These are phyloP conservation scores for Colletotrichum chlorophyti DNA, from an alignment of 2,329 filamentous ascomycete species.

Conservation along the genomic window DNA sequence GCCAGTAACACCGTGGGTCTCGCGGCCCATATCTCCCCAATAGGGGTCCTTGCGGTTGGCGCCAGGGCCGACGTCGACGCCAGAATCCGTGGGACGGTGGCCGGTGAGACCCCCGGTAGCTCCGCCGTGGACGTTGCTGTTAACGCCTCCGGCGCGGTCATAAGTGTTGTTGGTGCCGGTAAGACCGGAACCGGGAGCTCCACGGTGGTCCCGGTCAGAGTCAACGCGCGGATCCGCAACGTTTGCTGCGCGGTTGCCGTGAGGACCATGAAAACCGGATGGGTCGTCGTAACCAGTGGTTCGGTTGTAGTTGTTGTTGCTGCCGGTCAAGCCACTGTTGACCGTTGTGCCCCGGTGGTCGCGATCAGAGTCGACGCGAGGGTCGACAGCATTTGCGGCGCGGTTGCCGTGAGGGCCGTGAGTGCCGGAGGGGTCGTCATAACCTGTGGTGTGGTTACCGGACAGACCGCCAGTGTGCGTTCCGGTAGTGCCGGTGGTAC, in stretches of 20 bases:
- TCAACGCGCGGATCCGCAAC: too few species aligned
- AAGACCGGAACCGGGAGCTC: too few species aligned
- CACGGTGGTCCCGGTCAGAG: too few species aligned
- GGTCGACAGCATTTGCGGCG: constrained; percentile 8
- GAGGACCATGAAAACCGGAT: too few species aligned
- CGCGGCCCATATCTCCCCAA: constrained; percentile 21
- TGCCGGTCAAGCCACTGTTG: neutral
- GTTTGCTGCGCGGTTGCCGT: too few species aligned
- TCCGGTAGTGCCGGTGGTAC: constrained; percentile 31
- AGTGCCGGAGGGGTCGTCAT: constrained; percentile 10
- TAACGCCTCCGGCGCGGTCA: too few species aligned
- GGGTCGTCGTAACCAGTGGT: too few species aligned
- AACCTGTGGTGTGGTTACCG: constrained; percentile 8
- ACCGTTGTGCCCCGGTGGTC: constrained; percentile 28
- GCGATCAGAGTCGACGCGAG: constrained; percentile 24
- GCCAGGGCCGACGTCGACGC: constrained; percentile 17
- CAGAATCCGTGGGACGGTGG: constrained; percentile 20
- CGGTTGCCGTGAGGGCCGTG: constrained; percentile 13
- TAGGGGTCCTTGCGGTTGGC: constrained; percentile 9
- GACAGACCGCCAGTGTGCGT: constrained; percentile 40
- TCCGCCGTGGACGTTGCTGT: constrained; percentile 6
- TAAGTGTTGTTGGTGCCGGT: too few species aligned
- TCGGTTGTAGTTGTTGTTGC: neutral
- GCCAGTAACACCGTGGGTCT: neutral
- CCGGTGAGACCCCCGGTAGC: neutral